Evolutionary conservation across 148 eudicot genomes (phyloP).

Genomic region (Camellia granthamiana): DNA sequence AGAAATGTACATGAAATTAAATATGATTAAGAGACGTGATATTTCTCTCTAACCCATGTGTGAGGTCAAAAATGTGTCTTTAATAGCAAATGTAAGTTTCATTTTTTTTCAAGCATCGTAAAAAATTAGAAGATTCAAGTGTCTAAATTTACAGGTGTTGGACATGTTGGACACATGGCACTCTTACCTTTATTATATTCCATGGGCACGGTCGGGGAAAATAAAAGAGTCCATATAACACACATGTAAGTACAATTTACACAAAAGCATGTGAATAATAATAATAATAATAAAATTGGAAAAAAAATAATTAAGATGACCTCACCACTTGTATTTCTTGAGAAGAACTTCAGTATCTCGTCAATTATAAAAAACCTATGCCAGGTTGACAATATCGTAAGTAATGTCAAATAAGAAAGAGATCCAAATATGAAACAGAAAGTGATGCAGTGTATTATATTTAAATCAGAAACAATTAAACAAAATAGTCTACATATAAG

Average conservation of each 20-base stretch:
- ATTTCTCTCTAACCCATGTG: too few relatives aligned
- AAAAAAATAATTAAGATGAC: background rate
- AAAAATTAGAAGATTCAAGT: too few relatives aligned
- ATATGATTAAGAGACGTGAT: too few relatives aligned
- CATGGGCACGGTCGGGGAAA: too few relatives aligned
- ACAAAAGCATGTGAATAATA: background rate
- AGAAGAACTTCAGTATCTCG: constrained; percentile 87
- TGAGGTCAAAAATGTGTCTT: too few relatives aligned
- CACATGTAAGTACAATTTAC: background rate
- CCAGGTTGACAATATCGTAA: constrained; percentile 8
- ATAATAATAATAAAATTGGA: background rate
- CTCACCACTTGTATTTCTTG: constrained; percentile 68
- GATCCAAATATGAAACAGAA: background rate
- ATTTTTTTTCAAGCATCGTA: too few relatives aligned
- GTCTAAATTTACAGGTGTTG: too few relatives aligned
- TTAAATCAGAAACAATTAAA: background rate
- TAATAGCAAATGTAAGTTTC: too few relatives aligned
- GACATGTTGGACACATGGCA: too few relatives aligned
- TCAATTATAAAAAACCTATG: constrained; percentile 92
- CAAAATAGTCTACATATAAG: background rate
- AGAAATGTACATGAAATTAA: too few relatives aligned
- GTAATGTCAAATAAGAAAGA: background rate
- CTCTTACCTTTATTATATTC: too few relatives aligned
- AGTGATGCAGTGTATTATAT: background rate
- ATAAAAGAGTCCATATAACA: background rate